Conservation (phyloP, 257 asterid genomes). For the Nicotiana obtusifolia region DNA sequence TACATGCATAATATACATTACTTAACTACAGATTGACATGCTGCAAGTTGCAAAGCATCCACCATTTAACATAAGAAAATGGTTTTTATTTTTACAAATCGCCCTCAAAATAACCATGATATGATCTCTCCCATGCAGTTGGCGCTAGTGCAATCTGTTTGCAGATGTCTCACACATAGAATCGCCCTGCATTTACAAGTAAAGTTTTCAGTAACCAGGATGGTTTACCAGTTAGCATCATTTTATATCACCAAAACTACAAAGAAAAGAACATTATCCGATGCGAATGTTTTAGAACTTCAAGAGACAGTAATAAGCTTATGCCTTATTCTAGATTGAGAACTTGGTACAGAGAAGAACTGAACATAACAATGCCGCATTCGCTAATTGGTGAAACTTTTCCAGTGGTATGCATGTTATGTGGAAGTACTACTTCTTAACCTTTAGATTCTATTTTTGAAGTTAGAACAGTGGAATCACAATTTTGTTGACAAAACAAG, state of each 20-base stretch:
- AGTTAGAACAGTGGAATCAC: too few relatives aligned
- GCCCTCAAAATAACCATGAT: not conserved
- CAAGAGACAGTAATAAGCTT: too few relatives aligned
- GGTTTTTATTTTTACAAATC: not conserved
- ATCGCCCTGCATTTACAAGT: conserved; percentile 1
- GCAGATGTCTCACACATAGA: not conserved
- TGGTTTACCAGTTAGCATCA: not conserved
- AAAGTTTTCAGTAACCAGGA: not conserved
- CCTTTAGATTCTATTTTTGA: too few relatives aligned
- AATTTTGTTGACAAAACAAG: too few relatives aligned
- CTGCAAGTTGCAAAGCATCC: conserved; percentile 9
- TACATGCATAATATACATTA: not conserved
- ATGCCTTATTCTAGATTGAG: too few relatives aligned
- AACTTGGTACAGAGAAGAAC: too few relatives aligned
- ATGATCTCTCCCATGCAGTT: conserved; percentile 4
- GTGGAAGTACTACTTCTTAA: too few relatives aligned
- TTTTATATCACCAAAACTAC: not conserved
- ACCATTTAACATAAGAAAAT: not conserved
- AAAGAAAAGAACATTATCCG: too few relatives aligned
- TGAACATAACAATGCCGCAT: too few relatives aligned
- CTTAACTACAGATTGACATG: not conserved
- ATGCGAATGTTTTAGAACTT: too few relatives aligned
- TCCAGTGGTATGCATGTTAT: too few relatives aligned
- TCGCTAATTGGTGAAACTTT: too few relatives aligned
- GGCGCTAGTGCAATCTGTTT: not conserved